Evolutionary conservation across 805 yeast species (phyloP).

Genomic region (Kurtzmaniella fragi): DNA sequence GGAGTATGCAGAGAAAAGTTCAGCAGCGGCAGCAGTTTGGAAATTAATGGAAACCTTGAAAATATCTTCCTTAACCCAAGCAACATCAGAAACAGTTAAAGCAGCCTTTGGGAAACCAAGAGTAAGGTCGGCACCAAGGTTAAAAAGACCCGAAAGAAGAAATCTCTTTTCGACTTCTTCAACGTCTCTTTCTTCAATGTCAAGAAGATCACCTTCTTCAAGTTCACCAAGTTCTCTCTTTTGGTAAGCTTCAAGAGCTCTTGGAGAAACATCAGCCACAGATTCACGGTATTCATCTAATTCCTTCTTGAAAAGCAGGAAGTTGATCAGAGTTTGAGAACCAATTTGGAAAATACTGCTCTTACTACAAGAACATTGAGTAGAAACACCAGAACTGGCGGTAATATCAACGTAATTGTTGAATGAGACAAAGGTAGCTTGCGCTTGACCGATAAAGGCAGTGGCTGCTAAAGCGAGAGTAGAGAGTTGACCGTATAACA

Average conservation of each 20-base stretch:
- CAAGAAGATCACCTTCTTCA: no score
- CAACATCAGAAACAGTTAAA: conserved; percentile 13
- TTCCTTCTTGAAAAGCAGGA: no score
- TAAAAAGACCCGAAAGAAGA: no score
- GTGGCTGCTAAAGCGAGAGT: not conserved
- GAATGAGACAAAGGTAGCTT: conserved; percentile 1
- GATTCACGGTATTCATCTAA: no score
- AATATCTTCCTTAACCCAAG: conserved; percentile 10
- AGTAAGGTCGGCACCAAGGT: no score
- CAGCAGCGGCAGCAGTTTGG: conserved; percentile 11
- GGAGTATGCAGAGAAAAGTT: conserved; percentile 8
- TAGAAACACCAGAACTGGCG: conserved; percentile 1
- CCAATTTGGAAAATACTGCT: conserved; percentile 2
- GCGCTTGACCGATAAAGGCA: not conserved
- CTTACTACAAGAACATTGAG: not conserved
- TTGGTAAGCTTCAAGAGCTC: no score
- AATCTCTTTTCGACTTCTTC: not conserved
- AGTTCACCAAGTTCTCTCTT: no score
- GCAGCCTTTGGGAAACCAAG: conserved; percentile 11
- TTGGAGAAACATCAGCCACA: no score
- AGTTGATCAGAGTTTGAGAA: no score
- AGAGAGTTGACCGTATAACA: no score
- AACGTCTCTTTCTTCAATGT: not conserved
- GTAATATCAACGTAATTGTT: conserved; percentile 2
- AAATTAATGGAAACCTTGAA: conserved; percentile 16